Evolutionary conservation across 441 rosid species (phyloP), one percentile per base, ranked within the genome.

Genomic region (Adansonia gregorii): DNA sequence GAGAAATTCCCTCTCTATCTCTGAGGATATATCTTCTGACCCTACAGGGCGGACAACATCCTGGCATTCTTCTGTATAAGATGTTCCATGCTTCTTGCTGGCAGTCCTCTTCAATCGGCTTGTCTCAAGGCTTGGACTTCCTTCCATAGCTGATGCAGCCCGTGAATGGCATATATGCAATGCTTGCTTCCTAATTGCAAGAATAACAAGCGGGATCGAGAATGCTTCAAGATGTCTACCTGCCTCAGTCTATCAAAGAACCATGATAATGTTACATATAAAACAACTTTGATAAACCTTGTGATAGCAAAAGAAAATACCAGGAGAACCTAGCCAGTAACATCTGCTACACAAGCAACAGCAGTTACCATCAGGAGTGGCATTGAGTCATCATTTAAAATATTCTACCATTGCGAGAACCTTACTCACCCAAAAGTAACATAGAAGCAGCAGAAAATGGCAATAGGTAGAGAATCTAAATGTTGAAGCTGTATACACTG

Each of bases 131-230:
- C 78, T 85, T 27, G 97, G 94, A 77, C 93, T 92, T 85, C 91
- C 98, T 87, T 93, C 95, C 80, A 85, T 86, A 56, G 91, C 96
- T 71, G 98, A 93, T 74, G 93, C 93, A 86, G 97, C 97, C 83
- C 85, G 95, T 17, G 99, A 79, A 83, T 95, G 99, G 85, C 98
- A 92, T 79, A 94, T 88, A 87, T 93, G 87, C 82, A 92, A 82
- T 24, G 97, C 98, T 80, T 90, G 98, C 89, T 92, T 95, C 98
- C 98, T 91, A 61, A 95, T 90, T 78, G 98, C 99, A 51, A 94
- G 95, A 80, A 92, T 88, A 79, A 89, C 97, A 83, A 95, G 88
- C 83, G 92, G 97, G 75, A 94, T 87, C 4, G 99, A 94, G 88
- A 95, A 95, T 67, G 94, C 99, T 79, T 94, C 94, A 78, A 94